Conservation (phyloP, 257 asterid genomes). For the Gentiana macrophylla region DNA sequence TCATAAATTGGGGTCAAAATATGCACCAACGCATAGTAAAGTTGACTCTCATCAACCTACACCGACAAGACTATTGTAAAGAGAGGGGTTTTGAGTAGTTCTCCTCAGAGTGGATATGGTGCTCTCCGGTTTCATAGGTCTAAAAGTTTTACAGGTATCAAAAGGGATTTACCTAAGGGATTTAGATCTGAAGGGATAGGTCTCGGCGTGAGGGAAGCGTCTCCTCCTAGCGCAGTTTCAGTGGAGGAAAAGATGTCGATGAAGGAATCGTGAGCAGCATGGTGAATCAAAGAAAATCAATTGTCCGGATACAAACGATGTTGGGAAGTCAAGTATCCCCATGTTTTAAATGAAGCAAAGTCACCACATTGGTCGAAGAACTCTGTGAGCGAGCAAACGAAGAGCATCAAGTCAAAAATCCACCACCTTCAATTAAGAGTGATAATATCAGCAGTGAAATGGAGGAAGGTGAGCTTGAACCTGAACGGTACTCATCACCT, state of each 20-base stretch:
- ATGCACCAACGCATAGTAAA: too few relatives aligned
- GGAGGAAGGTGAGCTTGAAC: slow-evolving; percentile 97
- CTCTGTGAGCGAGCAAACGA: slow-evolving; percentile 84
- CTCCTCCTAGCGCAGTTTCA: slow-evolving; percentile 81
- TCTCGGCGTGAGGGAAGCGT: slow-evolving; percentile 73
- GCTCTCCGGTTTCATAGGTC: slow-evolving; percentile 63
- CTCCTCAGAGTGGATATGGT: slow-evolving; percentile 62
- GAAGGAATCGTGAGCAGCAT: slow-evolving; percentile 49
- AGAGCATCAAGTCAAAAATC: slow-evolving; percentile 56
- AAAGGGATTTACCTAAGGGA: slow-evolving; percentile 90
- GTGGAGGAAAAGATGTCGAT: slow-evolving; percentile 64
- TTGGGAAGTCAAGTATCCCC: slow-evolving; percentile 61
- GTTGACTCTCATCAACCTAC: too few relatives aligned
- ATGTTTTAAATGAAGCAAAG: slow-evolving; percentile 43
- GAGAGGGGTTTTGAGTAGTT: slow-evolving; percentile 55
- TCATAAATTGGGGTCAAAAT: too few relatives aligned
- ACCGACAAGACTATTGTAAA: slow-evolving; percentile 21
- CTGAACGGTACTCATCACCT: slow-evolving; percentile 57
- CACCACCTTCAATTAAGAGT: slow-evolving; percentile 59
- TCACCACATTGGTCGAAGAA: slow-evolving; percentile 95
- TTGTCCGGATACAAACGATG: slow-evolving; percentile 44
- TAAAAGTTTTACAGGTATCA: slow-evolving; percentile 79
- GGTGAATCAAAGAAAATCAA: slow-evolving; percentile 43
- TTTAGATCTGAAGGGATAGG: slow-evolving; percentile 94
- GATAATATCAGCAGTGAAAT: slow-evolving; percentile 62